Base-by-base conservation (phyloP, 2,329 filamentous ascomycete species). In the Dactylonectria estremocensis region DNA sequence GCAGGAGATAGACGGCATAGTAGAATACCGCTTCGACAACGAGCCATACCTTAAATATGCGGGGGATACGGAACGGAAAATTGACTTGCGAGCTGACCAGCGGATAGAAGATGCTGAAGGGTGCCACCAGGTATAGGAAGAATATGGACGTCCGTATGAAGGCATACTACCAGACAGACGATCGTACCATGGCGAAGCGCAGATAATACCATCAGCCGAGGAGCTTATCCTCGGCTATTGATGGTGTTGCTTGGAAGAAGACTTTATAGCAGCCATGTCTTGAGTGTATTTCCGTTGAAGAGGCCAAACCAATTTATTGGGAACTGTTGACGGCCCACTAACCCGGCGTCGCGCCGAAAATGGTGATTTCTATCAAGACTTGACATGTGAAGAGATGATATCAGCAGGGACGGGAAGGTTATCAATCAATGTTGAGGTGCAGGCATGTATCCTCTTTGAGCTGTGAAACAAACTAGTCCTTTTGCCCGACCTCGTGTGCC, bases 1-100 rank as follows among this genome's bases (percentile, higher is more conserved):
- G 86, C 50, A 86, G 88, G 14, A 89, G 77, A 75, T 85, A 90
- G 71, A 88, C 79, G 55, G 84, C 73, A 20, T 88, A 66, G 77
- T 85, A 90, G 77, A 91, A 90, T 1, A 82, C 73, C 0, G 84
- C 78, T 77, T 91, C 89, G n/a, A 85, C 77, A 22, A 81, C 70
- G 53, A 84, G 80, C 78, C 85, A 86, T 3, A n/a, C n/a, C n/a
- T n/a, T n/a, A n/a, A n/a, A n/a, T n/a, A n/a, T n/a, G n/a, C n/a
- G n/a, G n/a, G n/a, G 77, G 64, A 77, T 55, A n/a, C 67, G 71
- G 35, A 79, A 73, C 24, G 77, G 72, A 28, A 73, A 69, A 69
- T 64, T 13, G 67, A 74, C 3, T 62, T 79, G 16, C 8, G 54
- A 43, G 46, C 64, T 79, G 63, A 73, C 76, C 62, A 80, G 77